Percentiles rank a stretch among this genome's conserved stretches.
Evolutionary conservation across 306 rosid species (phyloP).

Genomic region (Citrullus amarus): DNA sequence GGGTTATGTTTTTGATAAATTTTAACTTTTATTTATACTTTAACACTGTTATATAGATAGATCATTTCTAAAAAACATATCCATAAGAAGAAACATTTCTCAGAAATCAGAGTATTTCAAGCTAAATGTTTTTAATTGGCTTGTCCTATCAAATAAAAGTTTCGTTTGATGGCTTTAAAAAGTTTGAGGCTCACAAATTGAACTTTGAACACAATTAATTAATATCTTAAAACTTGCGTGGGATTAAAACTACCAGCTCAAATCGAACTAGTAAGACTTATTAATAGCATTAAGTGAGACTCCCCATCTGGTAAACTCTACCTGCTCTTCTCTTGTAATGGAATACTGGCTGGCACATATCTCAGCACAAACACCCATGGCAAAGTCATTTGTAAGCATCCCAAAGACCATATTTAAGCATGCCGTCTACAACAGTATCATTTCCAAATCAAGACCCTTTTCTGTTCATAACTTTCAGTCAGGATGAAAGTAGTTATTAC

Average conservation of each 20-base stretch:
- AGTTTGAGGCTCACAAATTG: neutral
- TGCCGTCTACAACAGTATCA: constrained; percentile 75
- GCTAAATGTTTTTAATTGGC: neutral
- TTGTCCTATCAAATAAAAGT: neutral
- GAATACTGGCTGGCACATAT: constrained; percentile 57
- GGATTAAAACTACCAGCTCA: neutral
- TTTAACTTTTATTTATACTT: neutral
- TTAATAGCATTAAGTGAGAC: neutral
- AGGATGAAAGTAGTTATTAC: neutral
- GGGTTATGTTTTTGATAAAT: neutral
- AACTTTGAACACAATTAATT: neutral
- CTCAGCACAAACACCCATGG: constrained; percentile 89
- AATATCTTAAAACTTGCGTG: neutral
- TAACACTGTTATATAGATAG: neutral
- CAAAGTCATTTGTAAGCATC: constrained; percentile 82
- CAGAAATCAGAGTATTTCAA: neutral
- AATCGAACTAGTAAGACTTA: neutral
- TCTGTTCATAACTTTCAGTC: constrained; percentile 30
- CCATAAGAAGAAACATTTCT: neutral
- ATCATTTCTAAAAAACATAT: neutral
- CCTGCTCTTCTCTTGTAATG: constrained; percentile 83
- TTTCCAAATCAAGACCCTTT: constrained; percentile 77
- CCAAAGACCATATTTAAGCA: constrained; percentile 94
- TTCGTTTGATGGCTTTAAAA: neutral
- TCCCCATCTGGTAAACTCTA: constrained; percentile 13